A percentile compares a stretch with the other conserved stretches of the same genome.
phyloP scores from a whole-genome alignment of 2,329 filamentous ascomycete species.

The Clonostachys rosea region DNA sequence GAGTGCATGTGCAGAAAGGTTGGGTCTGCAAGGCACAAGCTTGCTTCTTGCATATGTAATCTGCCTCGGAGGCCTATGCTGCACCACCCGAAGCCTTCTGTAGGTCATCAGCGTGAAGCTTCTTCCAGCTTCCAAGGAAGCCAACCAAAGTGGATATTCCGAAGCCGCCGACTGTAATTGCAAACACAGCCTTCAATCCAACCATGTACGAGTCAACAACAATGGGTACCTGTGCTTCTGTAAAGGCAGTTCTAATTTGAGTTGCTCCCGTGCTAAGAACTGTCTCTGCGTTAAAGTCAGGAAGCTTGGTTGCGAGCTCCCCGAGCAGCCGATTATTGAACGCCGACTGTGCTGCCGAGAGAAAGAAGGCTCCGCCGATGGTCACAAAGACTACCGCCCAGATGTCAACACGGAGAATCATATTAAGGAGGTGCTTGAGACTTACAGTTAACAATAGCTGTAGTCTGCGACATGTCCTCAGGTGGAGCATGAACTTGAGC shows the following conservation, averaged over 20 bases:
- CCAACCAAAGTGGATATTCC: conserved; percentile 29
- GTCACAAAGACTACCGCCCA: conserved; percentile 25
- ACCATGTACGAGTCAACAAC: conserved; percentile 54
- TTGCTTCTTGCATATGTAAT: too few relatives aligned
- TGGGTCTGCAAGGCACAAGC: too few relatives aligned
- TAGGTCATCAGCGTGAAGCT: conserved; percentile 10
- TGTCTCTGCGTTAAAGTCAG: conserved; percentile 16
- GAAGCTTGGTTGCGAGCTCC: conserved; percentile 14
- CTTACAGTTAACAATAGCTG: conserved; percentile 2
- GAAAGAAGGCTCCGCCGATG: conserved; percentile 34
- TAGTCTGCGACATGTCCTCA: conserved; percentile 1
- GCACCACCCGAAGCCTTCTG: not conserved
- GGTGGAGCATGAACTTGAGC: conserved; percentile 21
- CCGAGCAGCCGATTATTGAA: conserved; percentile 27
- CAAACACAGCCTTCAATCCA: conserved; percentile 54
- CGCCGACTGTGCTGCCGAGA: conserved; percentile 30
- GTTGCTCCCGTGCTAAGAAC: conserved; percentile 35
- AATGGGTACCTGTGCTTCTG: conserved; percentile 31
- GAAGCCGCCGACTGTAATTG: conserved; percentile 32
- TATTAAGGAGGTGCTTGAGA: conserved; percentile 1
- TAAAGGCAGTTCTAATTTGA: conserved; percentile 42
- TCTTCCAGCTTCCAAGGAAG: conserved; percentile 28
- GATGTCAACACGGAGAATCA: not conserved
- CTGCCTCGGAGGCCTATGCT: not conserved
- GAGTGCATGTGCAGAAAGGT: too few relatives aligned